These are phyloP conservation scores for Funneliformis geosporum DNA, from an alignment of 192 early-diverging fungal species.

Conservation along the genomic window DNA sequence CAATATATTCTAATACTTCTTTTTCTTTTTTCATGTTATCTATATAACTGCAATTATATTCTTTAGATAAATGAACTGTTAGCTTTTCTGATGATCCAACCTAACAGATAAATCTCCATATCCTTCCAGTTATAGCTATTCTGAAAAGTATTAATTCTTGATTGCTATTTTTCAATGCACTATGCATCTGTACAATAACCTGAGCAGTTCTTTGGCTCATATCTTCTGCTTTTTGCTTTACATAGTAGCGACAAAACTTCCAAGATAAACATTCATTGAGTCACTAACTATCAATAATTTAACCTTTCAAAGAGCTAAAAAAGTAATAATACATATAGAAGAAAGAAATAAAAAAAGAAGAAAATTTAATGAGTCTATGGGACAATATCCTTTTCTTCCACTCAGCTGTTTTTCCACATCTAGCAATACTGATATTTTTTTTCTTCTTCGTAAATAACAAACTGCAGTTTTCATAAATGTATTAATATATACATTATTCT, in stretches of 20 bases:
- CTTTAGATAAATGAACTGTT: slow-evolving; percentile 12
- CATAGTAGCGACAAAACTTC: slow-evolving; percentile 25
- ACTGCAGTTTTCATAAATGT: no score
- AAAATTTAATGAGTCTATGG: no score
- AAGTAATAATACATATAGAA: no score
- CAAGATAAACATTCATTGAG: no score
- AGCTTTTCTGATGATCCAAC: slow-evolving; percentile 22
- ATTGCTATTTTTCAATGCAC: slow-evolving; percentile 23
- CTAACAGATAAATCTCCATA: slow-evolving; percentile 31
- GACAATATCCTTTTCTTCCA: no score
- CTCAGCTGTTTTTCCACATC: no score
- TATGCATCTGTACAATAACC: slow-evolving; percentile 34
- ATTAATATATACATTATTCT: no score
- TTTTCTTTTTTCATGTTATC: slow-evolving; percentile 27
- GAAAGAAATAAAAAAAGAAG: no score
- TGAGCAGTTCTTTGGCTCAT: slow-evolving; percentile 31
- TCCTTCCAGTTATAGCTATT: slow-evolving; percentile 32
- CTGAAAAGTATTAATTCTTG: slow-evolving; percentile 20
- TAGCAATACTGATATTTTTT: no score
- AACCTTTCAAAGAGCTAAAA: no score
- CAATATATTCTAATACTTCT: slow-evolving; percentile 15
- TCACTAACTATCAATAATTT: no score
- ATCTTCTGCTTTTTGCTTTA: slow-evolving; percentile 26
- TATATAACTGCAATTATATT: slow-evolving; percentile 22
- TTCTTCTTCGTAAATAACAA: no score